Base-by-base conservation (phyloP, 1,139 yeast genomes). In the Candida pseudoviswanathii region DNA sequence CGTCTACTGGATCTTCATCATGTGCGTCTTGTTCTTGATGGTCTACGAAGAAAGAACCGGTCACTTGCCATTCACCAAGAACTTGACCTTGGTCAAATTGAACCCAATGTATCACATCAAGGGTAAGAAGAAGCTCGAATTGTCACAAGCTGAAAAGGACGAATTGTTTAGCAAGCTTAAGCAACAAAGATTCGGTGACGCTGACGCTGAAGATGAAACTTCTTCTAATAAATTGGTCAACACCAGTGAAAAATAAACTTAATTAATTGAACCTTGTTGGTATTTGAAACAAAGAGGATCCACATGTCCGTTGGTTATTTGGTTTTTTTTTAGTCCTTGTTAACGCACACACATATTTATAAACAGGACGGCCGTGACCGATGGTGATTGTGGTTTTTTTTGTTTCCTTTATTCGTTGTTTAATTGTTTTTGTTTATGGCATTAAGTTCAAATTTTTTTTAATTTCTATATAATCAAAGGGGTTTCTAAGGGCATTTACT, bases 41-140 rank as follows among this genome's bases (percentile, higher is more conserved):
- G 71, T 80, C 57, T 85, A 62, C 66, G 89, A 85, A 71, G 95
- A 88, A 72, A 83, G 71, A 62, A 65, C 66, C 41, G 73, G 72
- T 30, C 73, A 68, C 54, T 68, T 68, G 53, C 72, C 72, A 48
- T 64, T 61, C 66, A 63, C 68, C 61, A 81, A 81, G 68, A 68
- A 67, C 55, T 60, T 84, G 61, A 77, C 77, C 44, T 63, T 85
- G 60, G 73, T 73, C 56, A 70, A 84, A 52, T 68, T 86, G 69
- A 86, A 85, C 69, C 92, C 92, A 66, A 75, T 84, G 79, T 85
- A 84, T 69, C 78, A 84, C 73, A 68, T 86, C 56, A 86, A 84
- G 73, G 77, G 78, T 59, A 84, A 84, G 78, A 78, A 83, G 75
- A 80, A 84, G 70, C 60, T 78, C 51, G 86, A 85, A 58, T 67